Evolutionary conservation across 2,329 filamentous ascomycete genomes (phyloP), one percentile per base, ranked within the genome.

Genomic region (Cadophora gregata): DNA sequence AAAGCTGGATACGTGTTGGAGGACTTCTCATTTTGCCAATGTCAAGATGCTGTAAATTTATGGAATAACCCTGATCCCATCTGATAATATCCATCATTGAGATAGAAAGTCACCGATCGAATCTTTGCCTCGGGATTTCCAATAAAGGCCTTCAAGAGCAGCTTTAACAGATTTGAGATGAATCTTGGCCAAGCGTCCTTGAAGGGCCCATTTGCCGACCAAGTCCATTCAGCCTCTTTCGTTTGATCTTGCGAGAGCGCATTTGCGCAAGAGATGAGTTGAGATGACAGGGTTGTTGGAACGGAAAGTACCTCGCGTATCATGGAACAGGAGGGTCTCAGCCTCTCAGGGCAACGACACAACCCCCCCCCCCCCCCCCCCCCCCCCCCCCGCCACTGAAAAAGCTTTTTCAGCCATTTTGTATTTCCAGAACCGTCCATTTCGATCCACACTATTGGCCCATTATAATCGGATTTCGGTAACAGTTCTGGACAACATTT

Each of bases 241-340:
- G 31, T 42, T 25, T 42, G n/a, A 25, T 36, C 19, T 58, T 9
- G 21, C 31, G 31, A 56, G 10, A 36, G 33, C 19, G n/a, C 55
- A 21, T 47, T 25, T 42, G 33, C n/a, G 31, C 55, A 42, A 29
- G 50, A n/a, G 55, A 25, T 38, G 7, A 27, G 21, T 58, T 58
- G 55, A 42, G 55, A 58, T 58, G 33, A 27, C 33, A 58, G 55
- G 55, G 33, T 25, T 19, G 9, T 58, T 21, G 33, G 55, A 42
- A 58, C 55, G 55, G 33, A 58, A n/a, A 33, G 55, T 38, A 58
- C 55, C n/a, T 58, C 53, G 53, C 53, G 53, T 19, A 56, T 56
- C 55, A 42, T 58, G 55, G 33, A 58, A 58, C 55, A 42, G 31
- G 10, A 58, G 31, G 19, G 29, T 56, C 12, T 56, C 53, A 36